A percentile compares a stretch with the other conserved stretches of the same genome.
These are phyloP conservation scores for Papiliotrema nemorosa DNA, from an alignment of 1,284 basidiomycete species.

Conservation along the genomic window DNA sequence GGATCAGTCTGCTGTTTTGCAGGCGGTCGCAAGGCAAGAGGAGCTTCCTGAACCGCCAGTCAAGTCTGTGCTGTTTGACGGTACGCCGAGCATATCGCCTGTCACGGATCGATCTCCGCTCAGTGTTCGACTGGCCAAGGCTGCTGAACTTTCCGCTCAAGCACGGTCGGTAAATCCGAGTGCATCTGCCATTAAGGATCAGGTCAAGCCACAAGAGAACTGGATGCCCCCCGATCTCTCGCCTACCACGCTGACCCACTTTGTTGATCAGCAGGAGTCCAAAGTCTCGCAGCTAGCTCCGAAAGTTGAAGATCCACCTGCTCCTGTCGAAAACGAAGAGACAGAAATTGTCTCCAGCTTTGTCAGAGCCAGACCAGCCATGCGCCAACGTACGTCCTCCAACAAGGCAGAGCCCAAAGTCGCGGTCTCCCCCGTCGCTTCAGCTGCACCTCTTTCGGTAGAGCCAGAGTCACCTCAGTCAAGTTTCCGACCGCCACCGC, in stretches of 20 bases:
- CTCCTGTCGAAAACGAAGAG: not conserved
- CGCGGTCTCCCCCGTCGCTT: not conserved
- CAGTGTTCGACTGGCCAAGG: too few species aligned
- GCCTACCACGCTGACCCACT: not conserved
- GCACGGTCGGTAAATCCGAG: too few species aligned
- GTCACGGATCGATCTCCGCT: too few species aligned
- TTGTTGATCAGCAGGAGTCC: not conserved
- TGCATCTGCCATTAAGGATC: not conserved
- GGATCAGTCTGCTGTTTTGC: conserved; percentile 6
- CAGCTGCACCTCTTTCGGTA: too few species aligned
- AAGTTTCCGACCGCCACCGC: too few species aligned
- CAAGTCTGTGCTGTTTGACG: not conserved
- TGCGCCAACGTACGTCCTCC: not conserved
- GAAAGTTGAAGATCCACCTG: too few species aligned
- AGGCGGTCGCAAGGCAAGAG: conserved; percentile 6
- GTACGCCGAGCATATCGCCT: too few species aligned
- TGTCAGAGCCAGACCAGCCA: not conserved
- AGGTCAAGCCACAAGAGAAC: not conserved
- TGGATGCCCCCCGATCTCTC: not conserved
- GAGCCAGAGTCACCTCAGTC: too few species aligned
- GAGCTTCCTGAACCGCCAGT: not conserved
- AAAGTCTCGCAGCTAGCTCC: too few species aligned
- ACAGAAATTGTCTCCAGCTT: not conserved
- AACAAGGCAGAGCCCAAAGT: too few species aligned
- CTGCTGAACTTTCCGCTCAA: too few species aligned